A percentile compares a stretch with the other conserved stretches of the same genome.
Conservation (phyloP, 805 yeast species). For the Ogataea polymorpha region DNA sequence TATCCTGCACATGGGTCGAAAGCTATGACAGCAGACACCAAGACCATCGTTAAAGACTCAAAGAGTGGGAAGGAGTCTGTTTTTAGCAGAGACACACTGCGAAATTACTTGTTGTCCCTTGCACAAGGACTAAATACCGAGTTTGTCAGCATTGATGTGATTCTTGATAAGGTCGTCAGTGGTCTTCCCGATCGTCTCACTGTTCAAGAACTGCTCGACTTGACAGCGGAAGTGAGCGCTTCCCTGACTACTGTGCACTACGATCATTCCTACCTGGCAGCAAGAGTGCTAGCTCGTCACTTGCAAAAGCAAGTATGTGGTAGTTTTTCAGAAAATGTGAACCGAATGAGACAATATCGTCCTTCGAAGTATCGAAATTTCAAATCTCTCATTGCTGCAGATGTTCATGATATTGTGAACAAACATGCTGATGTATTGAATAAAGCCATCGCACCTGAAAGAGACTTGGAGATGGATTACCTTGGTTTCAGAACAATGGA, state of each 20-base stretch:
- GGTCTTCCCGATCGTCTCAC: slow-evolving; percentile 50
- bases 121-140: slow-evolving; percentile 37
- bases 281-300: slow-evolving; percentile 81
- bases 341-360: slow-evolving; percentile 60
- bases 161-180: slow-evolving; percentile 43
- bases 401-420: slow-evolving; percentile 54
- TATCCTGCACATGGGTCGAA: background rate
- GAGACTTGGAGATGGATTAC: slow-evolving; percentile 77
- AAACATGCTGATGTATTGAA: slow-evolving; percentile 59
- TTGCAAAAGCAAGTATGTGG: slow-evolving; percentile 81
- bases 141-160: slow-evolving; percentile 43
- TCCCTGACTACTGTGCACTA: slow-evolving; percentile 93
- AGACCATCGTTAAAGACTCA: slow-evolving; percentile 5
- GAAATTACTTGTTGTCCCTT: slow-evolving; percentile 8
- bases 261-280: slow-evolving; percentile 88
- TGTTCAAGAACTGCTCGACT: slow-evolving; percentile 36
- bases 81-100: slow-evolving; percentile 14
- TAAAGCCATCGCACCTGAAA: slow-evolving; percentile 61
- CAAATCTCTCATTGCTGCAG: slow-evolving; percentile 60
- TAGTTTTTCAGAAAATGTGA: slow-evolving; percentile 69
- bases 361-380: slow-evolving; percentile 69
- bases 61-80: slow-evolving; percentile 1
- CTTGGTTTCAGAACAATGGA: slow-evolving; percentile 93
- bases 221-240: slow-evolving; percentile 92
- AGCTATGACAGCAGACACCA: slow-evolving; percentile 13